These are phyloP conservation scores for Thermochaetoides thermophila DNA, from an alignment of 495 filamentous ascomycete genomes.

Conservation along the genomic window DNA sequence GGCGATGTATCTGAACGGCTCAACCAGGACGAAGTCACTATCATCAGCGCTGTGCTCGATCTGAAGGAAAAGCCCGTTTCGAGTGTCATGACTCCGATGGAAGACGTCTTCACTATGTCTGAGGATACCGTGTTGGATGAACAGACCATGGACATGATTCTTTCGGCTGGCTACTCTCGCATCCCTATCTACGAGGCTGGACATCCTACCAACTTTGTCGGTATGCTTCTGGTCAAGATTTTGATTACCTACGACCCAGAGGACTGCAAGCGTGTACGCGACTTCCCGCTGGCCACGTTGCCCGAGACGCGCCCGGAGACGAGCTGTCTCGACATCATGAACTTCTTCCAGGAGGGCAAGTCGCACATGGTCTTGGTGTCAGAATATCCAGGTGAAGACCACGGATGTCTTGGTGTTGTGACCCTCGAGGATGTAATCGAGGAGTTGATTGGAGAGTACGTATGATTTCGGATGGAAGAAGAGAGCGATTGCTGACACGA, in stretches of 20 bases:
- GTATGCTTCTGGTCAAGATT: constrained; percentile 96
- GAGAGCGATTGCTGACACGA: constrained; percentile 7
- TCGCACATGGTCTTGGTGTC: constrained; percentile 98
- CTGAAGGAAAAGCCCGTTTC: constrained; percentile 92
- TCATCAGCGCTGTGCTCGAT: constrained; percentile 92
- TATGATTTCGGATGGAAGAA: too few species aligned
- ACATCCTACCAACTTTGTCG: constrained; percentile 75
- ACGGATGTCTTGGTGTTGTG: constrained; percentile 81
- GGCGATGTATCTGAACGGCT: constrained; percentile 77
- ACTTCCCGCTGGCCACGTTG: constrained; percentile 84
- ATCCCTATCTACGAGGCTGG: constrained; percentile 87
- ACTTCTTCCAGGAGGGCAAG: constrained; percentile 98
- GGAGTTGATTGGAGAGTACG: constrained; percentile 92
- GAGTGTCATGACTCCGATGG: constrained; percentile 95
- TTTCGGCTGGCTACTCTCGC: constrained; percentile 84
- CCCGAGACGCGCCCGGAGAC: constrained; percentile 91
- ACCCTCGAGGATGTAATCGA: constrained; percentile 97
- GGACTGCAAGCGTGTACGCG: constrained; percentile 65
- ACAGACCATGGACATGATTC: constrained; percentile 77
- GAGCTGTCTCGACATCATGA: constrained; percentile 93
- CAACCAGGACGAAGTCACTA: constrained; percentile 95
- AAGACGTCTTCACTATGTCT: constrained; percentile 89
- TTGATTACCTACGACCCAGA: constrained; percentile 97
- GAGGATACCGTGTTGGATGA: constrained; percentile 85
- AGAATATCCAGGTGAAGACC: constrained; percentile 72